Conservation (phyloP, 2,329 filamentous ascomycete genomes). For the Chalara sp. region DNA sequence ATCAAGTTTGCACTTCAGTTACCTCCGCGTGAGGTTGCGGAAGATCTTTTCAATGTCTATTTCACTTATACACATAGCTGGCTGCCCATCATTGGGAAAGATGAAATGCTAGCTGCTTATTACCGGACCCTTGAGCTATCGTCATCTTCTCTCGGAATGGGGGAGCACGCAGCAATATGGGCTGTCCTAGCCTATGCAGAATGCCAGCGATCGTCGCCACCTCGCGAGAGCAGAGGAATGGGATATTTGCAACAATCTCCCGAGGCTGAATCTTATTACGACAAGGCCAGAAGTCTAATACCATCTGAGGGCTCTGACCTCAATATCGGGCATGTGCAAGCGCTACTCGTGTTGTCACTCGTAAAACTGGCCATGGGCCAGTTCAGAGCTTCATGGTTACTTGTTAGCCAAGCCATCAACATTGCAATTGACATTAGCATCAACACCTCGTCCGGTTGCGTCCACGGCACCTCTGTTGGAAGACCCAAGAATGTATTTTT, state of each 20-base stretch:
- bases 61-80: slow-evolving; percentile 68
- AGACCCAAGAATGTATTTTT: neutral
- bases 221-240: slow-evolving; percentile 1
- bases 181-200: slow-evolving; percentile 48
- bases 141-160: slow-evolving; percentile 12
- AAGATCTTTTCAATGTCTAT: slow-evolving; percentile 49
- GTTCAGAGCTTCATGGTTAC: neutral
- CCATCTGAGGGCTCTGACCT: slow-evolving; percentile 38
- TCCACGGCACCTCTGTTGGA: neutral
- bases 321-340: slow-evolving; percentile 42
- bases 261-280: slow-evolving; percentile 32
- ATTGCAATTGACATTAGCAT: neutral
- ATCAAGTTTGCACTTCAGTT: neutral
- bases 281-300: slow-evolving; percentile 39
- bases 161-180: slow-evolving; percentile 49
- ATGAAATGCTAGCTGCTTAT: slow-evolving; percentile 35
- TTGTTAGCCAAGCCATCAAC: neutral
- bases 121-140: slow-evolving; percentile 1
- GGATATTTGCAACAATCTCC: slow-evolving; percentile 20
- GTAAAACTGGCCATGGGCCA: neutral
- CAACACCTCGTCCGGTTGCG: neutral
- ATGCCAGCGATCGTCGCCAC: slow-evolving; percentile 35
- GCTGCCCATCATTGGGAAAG: slow-evolving; percentile 64
- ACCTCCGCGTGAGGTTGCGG: slow-evolving; percentile 7
- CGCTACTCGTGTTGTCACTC: slow-evolving; percentile 35